Percentiles rank a stretch among this genome's conserved stretches.
phyloP scores from a whole-genome alignment of 768 basidiomycete genomes.

The Suillus sp. region DNA sequence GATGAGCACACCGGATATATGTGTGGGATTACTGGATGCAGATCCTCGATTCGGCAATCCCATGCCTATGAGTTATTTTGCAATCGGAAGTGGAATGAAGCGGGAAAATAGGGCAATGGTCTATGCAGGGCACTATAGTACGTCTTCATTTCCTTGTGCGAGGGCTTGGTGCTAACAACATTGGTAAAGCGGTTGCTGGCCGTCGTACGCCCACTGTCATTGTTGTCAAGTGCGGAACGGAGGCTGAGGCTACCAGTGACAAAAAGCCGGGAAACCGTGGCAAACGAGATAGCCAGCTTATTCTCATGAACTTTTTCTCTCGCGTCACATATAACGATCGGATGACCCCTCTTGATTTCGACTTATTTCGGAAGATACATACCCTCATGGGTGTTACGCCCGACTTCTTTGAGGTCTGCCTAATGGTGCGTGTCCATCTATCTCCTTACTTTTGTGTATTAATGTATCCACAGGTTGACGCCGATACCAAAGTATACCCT shows the following conservation, averaged over 20 bases:
- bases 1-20: slow-evolving; percentile 93
- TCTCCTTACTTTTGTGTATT: slow-evolving; percentile 7
- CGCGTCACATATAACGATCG: slow-evolving; percentile 99
- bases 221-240: slow-evolving; percentile 95
- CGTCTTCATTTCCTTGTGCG: slow-evolving; percentile 34
- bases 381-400: slow-evolving; percentile 98
- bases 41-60: slow-evolving; percentile 97
- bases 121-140: slow-evolving; percentile 99
- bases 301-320: slow-evolving; percentile 99
- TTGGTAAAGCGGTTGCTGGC: slow-evolving; percentile 68
- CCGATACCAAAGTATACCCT: slow-evolving; percentile 94
- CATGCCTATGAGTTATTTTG: slow-evolving; percentile 88
- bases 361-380: slow-evolving; percentile 96
- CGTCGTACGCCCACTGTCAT: slow-evolving; percentile 93
- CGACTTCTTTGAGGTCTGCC: slow-evolving; percentile 94
- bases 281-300: slow-evolving; percentile 97
- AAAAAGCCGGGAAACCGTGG: slow-evolving; percentile 98
- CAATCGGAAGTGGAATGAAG: slow-evolving; percentile 90
- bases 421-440: slow-evolving; percentile 73
- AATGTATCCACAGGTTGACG: slow-evolving; percentile 77
- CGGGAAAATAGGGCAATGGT: slow-evolving; percentile 95
- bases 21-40: slow-evolving; percentile 86
- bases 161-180: slow-evolving; percentile 8
- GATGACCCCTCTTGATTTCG: slow-evolving; percentile 97
- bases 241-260: slow-evolving; percentile 76